phyloP scores from a whole-genome alignment of 495 filamentous ascomycete genomes.

The Melanomma pulvis-pyrius region DNA sequence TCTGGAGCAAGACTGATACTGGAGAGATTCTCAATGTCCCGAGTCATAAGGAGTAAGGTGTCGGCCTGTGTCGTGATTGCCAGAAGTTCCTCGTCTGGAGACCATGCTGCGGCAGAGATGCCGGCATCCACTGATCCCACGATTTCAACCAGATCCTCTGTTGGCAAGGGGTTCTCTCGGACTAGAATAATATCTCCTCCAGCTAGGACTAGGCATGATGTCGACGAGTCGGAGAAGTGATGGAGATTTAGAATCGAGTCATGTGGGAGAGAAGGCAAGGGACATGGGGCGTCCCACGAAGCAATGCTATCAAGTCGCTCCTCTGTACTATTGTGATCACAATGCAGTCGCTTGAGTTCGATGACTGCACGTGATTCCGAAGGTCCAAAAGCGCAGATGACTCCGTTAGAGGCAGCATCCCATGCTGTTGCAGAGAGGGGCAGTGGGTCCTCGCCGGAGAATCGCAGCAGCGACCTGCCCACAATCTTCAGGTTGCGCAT shows the following conservation, averaged over 20 bases:
- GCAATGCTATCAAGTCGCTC: slow-evolving; percentile 55
- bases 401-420: slow-evolving; percentile 40
- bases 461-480: slow-evolving; percentile 31
- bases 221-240: slow-evolving; percentile 77
- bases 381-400: slow-evolving; percentile 46
- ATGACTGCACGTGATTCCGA: slow-evolving; percentile 39
- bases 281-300: slow-evolving; percentile 82
- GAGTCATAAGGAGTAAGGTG: slow-evolving; percentile 89
- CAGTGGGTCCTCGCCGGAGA: slow-evolving; percentile 32
- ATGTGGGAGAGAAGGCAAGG: slow-evolving; percentile 65
- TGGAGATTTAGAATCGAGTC: slow-evolving; percentile 78
- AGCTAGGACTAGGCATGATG: slow-evolving; percentile 79
- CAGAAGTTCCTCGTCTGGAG: slow-evolving; percentile 89
- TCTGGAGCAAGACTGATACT: slow-evolving; percentile 69
- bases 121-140: slow-evolving; percentile 90
- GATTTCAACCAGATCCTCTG: slow-evolving; percentile 83
- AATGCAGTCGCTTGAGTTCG: slow-evolving; percentile 40
- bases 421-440: slow-evolving; percentile 43
- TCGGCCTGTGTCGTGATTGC: slow-evolving; percentile 76
- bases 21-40: slow-evolving; percentile 80
- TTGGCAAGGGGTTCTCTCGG: slow-evolving; percentile 69
- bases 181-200: slow-evolving; percentile 89
- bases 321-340: slow-evolving; percentile 12
- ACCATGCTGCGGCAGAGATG: slow-evolving; percentile 88
- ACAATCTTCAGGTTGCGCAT: slow-evolving; percentile 48